Base-by-base conservation (phyloP, 78 protist genomes). In the Speleostelium caveatum region DNA sequence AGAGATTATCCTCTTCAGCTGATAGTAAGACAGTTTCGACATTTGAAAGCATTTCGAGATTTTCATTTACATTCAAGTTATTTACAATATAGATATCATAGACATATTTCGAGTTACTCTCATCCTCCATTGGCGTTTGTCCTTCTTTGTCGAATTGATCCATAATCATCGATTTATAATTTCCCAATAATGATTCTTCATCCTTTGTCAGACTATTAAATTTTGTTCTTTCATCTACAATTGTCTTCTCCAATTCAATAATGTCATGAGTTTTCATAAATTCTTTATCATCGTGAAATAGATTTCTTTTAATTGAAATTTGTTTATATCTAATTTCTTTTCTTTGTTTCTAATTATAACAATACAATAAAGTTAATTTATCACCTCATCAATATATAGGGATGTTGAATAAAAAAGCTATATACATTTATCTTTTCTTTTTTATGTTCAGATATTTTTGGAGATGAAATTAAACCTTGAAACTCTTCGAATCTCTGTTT, bases 271-370 rank as follows among this genome's bases (percentile, higher is more conserved):
- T 42, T 53, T 45, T 33, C 42, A 72, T 51, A 10, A 72, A 53
- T 72, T 69, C 56, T 49, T 28, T 60, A n/a, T 83, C 80, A n/a
- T 83, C 72, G 39, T 66, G 30, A 30, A 30, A 51, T 21, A 83
- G 59, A 28, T 19, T n/a, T 83, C 91, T 83, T 56, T 83, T 83
- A 7, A 62, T 68, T 30, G 33, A 59, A 32, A 83, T 83, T 69
- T 83, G 91, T 83, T 60, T 83, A 69, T 83, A 83, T 83, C 91
- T 83, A 30, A 30, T 56, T 71, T 83, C 91, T 58, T 83, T 83
- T 69, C 91, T 83, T 38, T 67, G 45, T 83, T 83, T 83, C 91
- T 83, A 33, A 19, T n/a, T 58, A 19, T n/a, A 19, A n/a, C n/a
- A n/a, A n/a, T n/a, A n/a, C n/a, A n/a, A 30, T 51, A 49, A 45